These are phyloP conservation scores for Mollisiaceae sp. DNA, from an alignment of 2,329 filamentous ascomycete genomes.

Conservation along the genomic window DNA sequence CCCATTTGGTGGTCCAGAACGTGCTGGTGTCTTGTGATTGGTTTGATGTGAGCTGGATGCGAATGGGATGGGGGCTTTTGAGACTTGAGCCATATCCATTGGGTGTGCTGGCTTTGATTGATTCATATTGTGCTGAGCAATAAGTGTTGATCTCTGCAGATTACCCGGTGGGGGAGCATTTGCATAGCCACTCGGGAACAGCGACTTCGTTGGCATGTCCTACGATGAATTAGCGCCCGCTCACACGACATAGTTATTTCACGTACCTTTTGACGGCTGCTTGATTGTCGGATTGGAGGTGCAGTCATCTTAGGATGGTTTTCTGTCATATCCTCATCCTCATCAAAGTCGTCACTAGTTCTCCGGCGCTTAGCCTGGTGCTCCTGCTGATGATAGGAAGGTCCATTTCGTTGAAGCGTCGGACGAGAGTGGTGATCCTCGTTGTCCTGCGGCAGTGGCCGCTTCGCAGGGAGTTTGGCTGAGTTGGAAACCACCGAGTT, in stretches of 20 bases:
- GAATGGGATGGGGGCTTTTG: conserved; percentile 89
- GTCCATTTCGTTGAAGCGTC: conserved; percentile 58
- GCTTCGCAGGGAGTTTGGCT: conserved; percentile 75
- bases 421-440: conserved; percentile 53
- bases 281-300: conserved; percentile 83
- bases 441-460: conserved; percentile 69
- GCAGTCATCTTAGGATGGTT: conserved; percentile 73
- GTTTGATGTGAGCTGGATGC: conserved; percentile 69
- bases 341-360: conserved; percentile 70
- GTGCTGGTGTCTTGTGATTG: conserved; percentile 72
- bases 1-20: conserved; percentile 51
- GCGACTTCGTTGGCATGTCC: conserved; percentile 65
- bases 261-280: conserved; percentile 53
- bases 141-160: conserved; percentile 62
- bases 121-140: conserved; percentile 67
- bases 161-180: conserved; percentile 55
- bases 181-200: conserved; percentile 65
- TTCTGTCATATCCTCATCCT: conserved; percentile 66
- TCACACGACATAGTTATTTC: background rate
- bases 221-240: conserved; percentile 48
- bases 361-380: conserved; percentile 72
- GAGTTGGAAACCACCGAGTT: conserved; percentile 65
- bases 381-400: conserved; percentile 72
- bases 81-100: conserved; percentile 84
- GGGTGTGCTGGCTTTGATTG: conserved; percentile 70